These are phyloP conservation scores for Agrocybe pediades DNA, from an alignment of 768 basidiomycete genomes.

Conservation along the genomic window DNA sequence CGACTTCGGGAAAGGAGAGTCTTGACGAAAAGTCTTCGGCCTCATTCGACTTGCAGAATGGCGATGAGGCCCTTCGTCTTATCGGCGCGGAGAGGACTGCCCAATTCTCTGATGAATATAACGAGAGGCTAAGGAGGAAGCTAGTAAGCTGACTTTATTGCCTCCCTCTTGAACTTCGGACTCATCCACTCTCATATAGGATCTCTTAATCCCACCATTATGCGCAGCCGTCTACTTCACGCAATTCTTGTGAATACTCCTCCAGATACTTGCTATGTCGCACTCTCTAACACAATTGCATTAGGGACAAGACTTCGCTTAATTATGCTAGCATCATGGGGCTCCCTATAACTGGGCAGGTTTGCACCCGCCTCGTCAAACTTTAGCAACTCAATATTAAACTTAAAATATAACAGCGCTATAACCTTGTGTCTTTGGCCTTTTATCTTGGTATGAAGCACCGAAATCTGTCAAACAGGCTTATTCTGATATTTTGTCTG, in stretches of 20 bases:
- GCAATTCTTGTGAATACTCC: conserved; percentile 53
- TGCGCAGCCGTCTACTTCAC: conserved; percentile 65
- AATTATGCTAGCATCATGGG: conserved; percentile 78
- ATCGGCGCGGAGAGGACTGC: conserved; percentile 53
- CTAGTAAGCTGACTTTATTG: conserved; percentile 38
- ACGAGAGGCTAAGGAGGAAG: conserved; percentile 56
- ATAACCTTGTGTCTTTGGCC: conserved; percentile 64
- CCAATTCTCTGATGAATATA: conserved; percentile 64
- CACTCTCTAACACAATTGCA: neutral
- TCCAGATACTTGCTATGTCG: neutral
- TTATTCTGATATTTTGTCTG: neutral
- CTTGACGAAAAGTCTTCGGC: conserved; percentile 41
- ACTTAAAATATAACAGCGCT: conserved; percentile 45
- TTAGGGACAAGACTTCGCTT: conserved; percentile 69
- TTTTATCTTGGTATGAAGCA: conserved; percentile 55
- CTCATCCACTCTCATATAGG: conserved; percentile 13
- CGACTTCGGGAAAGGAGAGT: conserved; percentile 15
- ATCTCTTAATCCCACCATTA: conserved; percentile 25
- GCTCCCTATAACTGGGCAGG: conserved; percentile 64
- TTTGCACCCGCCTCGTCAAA: conserved; percentile 15
- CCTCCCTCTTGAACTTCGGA: neutral
- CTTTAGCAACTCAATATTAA: neutral
- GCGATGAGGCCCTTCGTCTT: conserved; percentile 63
- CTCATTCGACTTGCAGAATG: conserved; percentile 40
- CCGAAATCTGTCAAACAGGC: neutral